Base-by-base conservation (phyloP, 1,284 basidiomycete species). In the Cryptococcus amylolentus region DNA sequence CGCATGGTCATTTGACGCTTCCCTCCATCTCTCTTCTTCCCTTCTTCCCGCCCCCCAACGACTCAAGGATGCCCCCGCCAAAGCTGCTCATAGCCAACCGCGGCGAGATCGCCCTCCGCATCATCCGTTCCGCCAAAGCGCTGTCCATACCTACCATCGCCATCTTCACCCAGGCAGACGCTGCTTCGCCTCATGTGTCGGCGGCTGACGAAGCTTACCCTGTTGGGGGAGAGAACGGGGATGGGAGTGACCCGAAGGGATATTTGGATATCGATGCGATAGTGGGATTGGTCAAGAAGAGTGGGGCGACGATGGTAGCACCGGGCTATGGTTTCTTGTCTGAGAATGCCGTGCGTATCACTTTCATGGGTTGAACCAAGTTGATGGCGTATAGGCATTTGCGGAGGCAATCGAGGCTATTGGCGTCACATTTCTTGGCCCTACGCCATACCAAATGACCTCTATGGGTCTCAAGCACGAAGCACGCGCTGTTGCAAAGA, bases 41-140 rank as follows among this genome's bases (percentile, higher is more conserved):
- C 31, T n/a, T n/a, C n/a, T n/a, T n/a, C n/a, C n/a, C 2, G 10
- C 31, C 31, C 6, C 31, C 31, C 31, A 35, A 44, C 18, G 42
- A n/a, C 14, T 5, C 18, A 4, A 5, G 10, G 23, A 48, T 48
- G 46, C 12, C 46, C 26, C 23, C 48, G 16, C 58, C 43, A 79
- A 91, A 91, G 80, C 87, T 91, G 56, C 81, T 92, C 40, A 84
- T 92, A 55, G 89, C 89, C 0, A 92, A 91, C 70, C 81, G 89
- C 86, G 92, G 92, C 44, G 92, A 96, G 77, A 95, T 95, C 61
- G 92, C 92, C 4, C 91, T 91, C 72, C 85, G 92, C 44, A 88
- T 95, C 51, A 93, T 93, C 58, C 85, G 88, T 39, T 93, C 92
- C 0, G 89, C 89, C 14, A 84, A 81, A 75, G 87, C 88, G 68